These are phyloP conservation scores for Leonotis leonurus DNA, from an alignment of 257 asterid genomes.

Conservation along the genomic window DNA sequence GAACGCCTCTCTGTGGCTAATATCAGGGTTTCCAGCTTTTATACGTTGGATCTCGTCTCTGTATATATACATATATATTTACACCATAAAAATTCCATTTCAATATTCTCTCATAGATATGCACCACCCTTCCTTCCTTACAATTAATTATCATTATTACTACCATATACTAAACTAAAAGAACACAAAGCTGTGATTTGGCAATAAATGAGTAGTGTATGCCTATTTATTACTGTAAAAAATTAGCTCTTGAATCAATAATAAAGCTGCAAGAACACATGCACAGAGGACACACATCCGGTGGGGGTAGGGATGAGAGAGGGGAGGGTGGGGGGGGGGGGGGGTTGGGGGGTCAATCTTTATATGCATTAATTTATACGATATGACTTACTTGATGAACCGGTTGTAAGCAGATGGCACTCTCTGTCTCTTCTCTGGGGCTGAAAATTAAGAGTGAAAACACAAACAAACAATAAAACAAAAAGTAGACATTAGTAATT, in stretches of 20 bases:
- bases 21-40: slow-evolving; percentile 99
- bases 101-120: slow-evolving; percentile 1
- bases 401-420: slow-evolving; percentile 99
- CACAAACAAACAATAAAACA: slow-evolving; percentile 47
- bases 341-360: too few relatives aligned
- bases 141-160: too few relatives aligned
- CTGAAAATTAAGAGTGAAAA: slow-evolving; percentile 41
- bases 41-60: slow-evolving; percentile 99
- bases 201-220: slow-evolving; percentile 15
- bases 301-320: too few relatives aligned
- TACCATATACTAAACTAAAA: too few relatives aligned
- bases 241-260: slow-evolving; percentile 19
- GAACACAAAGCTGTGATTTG: slow-evolving; percentile 13
- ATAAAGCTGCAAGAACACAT: slow-evolving; percentile 39
- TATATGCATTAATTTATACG: too few relatives aligned
- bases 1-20: slow-evolving; percentile 98
- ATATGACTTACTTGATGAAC: slow-evolving; percentile 93
- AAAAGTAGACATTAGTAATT: slow-evolving; percentile 27
- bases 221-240: too few relatives aligned
- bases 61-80: too few relatives aligned
- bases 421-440: slow-evolving; percentile 98
- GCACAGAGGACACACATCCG: too few relatives aligned
- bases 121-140: not conserved
- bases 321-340: too few relatives aligned
- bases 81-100: not conserved